Percentiles rank a stretch among this genome's conserved stretches.
Conservation (phyloP, 2,329 filamentous ascomycete genomes). For the Stachybotrys echinatus region DNA sequence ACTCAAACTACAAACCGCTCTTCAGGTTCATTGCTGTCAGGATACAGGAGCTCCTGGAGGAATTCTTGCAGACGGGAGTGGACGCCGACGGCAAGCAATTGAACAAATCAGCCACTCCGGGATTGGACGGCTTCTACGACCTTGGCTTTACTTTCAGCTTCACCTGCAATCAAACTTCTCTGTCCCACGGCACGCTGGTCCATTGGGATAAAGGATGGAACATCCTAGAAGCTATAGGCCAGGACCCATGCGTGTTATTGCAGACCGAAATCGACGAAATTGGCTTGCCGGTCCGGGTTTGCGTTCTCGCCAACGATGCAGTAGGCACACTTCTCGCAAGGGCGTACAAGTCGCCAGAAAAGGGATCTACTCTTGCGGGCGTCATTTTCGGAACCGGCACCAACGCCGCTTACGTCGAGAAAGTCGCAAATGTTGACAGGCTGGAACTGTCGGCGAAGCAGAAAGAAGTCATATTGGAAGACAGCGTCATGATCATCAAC, state of each 20-base stretch:
- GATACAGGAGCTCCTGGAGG: conserved; percentile 59
- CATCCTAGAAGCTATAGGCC: conserved; percentile 68
- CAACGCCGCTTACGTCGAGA: conserved; percentile 77
- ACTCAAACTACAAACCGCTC: conserved; percentile 45
- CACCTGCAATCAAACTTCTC: conserved; percentile 67
- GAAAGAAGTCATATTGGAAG: conserved; percentile 50
- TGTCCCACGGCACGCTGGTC: conserved; percentile 64
- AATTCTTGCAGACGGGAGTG: not conserved
- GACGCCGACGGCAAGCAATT: not conserved
- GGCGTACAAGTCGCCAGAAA: conserved; percentile 69
- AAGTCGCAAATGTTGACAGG: conserved; percentile 61
- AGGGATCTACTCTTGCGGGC: conserved; percentile 64
- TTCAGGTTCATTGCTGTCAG: conserved; percentile 72
- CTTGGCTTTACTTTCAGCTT: conserved; percentile 47
- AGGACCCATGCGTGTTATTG: conserved; percentile 68
- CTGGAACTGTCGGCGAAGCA: conserved; percentile 22
- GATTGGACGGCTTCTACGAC: conserved; percentile 2
- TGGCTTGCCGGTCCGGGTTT: conserved; percentile 63
- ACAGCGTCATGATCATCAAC: conserved; percentile 73
- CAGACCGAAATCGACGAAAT: conserved; percentile 68
- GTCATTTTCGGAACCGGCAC: conserved; percentile 80
- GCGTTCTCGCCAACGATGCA: conserved; percentile 73
- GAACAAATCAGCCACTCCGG: no score
- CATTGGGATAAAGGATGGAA: conserved; percentile 81
- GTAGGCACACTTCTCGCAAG: conserved; percentile 76